Evolutionary conservation across 768 basidiomycete genomes (phyloP), one percentile per base, ranked within the genome.

Genomic region (Tylopilus felleus): DNA sequence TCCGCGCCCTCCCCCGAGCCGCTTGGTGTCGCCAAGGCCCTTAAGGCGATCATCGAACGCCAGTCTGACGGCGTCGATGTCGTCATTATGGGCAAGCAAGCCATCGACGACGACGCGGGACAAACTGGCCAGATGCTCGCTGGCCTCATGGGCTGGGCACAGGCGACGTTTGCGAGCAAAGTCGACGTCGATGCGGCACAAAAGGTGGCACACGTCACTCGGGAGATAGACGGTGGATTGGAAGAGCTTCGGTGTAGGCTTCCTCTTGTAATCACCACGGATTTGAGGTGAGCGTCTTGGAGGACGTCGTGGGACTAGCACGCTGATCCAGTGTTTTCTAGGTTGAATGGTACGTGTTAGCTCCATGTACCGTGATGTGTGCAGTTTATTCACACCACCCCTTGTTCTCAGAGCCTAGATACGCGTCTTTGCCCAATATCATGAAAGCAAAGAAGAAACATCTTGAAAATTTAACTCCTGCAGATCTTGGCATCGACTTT

Each of bases 381-480:
- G 9, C 28, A 4, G 40, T 40, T 35, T 21, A 21, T 31, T 53
- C 14, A 47, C 21, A 28, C n/a, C 39, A 23, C 14, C 13, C 10
- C 54, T 47, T 38, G 40, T 50, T 50, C 45, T 17, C 65, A 93
- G 95, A 96, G 71, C 96, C 96, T 0, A 88, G 96, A 61, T 99
- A 97, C 65, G 97, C 97, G 0, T 93, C 95, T n/a, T 71, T 99
- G 55, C 93, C 93, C 4, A 94, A 93, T 62, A 96, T 96, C 72
- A 96, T 96, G 92, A 95, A 96, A 73, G 97, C 97, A n/a, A 98
- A 98, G 80, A 99, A 98, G 81, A 99, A 99, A 76, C 86, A 89
- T 14, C 73, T 98, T 40, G 86, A 95, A 73, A 93, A 90, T 66
- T 64, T 97, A 48, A 82, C 81, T 16, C 78, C 93, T 1, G 75